These are phyloP conservation scores for Dactylellina parvicollis DNA, from an alignment of 2,329 filamentous ascomycete genomes.

Conservation along the genomic window DNA sequence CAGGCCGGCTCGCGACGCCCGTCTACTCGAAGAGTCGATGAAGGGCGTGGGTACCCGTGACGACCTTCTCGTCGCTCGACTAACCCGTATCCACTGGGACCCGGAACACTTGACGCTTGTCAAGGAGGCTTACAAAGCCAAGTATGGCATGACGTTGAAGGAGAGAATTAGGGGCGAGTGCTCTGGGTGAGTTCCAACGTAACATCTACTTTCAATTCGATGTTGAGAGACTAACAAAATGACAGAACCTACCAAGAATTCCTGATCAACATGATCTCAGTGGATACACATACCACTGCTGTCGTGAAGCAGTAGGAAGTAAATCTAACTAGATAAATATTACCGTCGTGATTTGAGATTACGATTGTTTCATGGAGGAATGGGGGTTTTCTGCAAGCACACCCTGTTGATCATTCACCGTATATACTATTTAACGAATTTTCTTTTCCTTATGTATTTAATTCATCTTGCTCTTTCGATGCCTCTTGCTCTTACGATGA, in stretches of 20 bases:
- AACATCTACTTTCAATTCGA: not conserved
- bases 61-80: slow-evolving; percentile 79
- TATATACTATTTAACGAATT: slow-evolving; percentile 50
- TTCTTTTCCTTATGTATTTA: slow-evolving; percentile 19
- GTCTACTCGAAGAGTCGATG: slow-evolving; percentile 91
- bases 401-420: slow-evolving; percentile 33
- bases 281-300: slow-evolving; percentile 47
- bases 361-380: not conserved
- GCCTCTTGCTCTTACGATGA: slow-evolving; percentile 18
- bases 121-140: slow-evolving; percentile 79
- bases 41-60: slow-evolving; percentile 66
- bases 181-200: slow-evolving; percentile 32
- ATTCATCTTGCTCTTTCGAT: not conserved
- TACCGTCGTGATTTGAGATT: slow-evolving; percentile 4
- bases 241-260: slow-evolving; percentile 46
- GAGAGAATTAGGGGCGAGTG: slow-evolving; percentile 69
- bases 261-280: slow-evolving; percentile 46
- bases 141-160: slow-evolving; percentile 78
- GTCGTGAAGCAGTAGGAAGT: slow-evolving; percentile 33
- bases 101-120: slow-evolving; percentile 79
- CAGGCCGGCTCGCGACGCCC: slow-evolving; percentile 88
- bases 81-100: slow-evolving; percentile 94
- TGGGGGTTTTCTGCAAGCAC: not conserved
- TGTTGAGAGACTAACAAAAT: not conserved
- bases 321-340: not conserved